Conservation (phyloP, 2,329 filamentous ascomycete species). For the Trichoderma brevicompactum region DNA sequence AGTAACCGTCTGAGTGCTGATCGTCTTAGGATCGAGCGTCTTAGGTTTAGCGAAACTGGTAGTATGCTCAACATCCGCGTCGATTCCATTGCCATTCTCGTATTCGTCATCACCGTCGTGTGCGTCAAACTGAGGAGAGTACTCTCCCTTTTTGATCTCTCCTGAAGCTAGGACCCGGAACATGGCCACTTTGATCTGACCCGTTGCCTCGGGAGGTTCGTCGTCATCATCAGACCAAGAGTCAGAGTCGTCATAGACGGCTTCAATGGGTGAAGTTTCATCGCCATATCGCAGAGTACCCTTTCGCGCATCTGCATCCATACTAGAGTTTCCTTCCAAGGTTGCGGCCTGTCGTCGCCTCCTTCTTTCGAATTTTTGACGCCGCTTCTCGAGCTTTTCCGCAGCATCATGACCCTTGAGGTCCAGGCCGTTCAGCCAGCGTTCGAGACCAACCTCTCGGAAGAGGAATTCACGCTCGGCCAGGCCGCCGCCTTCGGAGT, state of each 20-base stretch:
- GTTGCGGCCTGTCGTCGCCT: conserved; percentile 65
- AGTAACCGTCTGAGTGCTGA: conserved; percentile 98
- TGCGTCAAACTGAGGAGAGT: conserved; percentile 95
- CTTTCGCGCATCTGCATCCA: conserved; percentile 46
- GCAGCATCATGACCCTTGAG: conserved; percentile 91
- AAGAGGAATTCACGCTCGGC: conserved; percentile 97
- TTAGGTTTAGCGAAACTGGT: conserved; percentile 98
- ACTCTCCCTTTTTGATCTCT: conserved; percentile 97
- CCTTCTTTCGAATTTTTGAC: conserved; percentile 75
- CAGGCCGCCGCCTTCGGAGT: conserved; percentile 87
- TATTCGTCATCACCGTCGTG: conserved; percentile 89
- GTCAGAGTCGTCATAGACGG: conserved; percentile 69
- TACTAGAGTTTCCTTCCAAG: conserved; percentile 41
- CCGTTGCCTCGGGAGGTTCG: conserved; percentile 88
- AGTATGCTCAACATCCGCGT: conserved; percentile 90
- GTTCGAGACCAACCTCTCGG: conserved; percentile 91
- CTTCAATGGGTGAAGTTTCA: conserved; percentile 76
- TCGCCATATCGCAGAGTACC: conserved; percentile 80
- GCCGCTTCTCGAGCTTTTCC: conserved; percentile 85
- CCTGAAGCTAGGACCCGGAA: conserved; percentile 94
- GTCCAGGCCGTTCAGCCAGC: conserved; percentile 95
- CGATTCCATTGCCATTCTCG: conserved; percentile 60
- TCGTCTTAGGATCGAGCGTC: conserved; percentile 92
- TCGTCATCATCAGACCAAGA: conserved; percentile 81
- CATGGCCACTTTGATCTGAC: conserved; percentile 97